Percentiles rank a stretch among this genome's conserved stretches.
Conservation (phyloP, 176 grass and related monocot genomes). For the Triticum aestivum region DNA sequence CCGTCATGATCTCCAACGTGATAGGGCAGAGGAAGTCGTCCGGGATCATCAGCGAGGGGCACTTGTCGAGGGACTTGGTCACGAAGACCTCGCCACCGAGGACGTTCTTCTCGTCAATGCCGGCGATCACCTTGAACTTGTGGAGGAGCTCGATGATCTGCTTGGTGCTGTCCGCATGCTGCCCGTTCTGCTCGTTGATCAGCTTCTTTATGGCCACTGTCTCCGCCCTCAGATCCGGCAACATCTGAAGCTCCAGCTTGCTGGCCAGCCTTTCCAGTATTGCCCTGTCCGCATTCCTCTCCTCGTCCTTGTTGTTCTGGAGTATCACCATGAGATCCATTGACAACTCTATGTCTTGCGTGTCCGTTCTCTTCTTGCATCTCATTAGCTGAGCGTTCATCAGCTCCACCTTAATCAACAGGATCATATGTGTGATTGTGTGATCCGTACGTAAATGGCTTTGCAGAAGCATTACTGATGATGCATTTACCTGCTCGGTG, state of each 20-base stretch:
- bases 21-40: conserved; percentile 73
- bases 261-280: conserved; percentile 66
- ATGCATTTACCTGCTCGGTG: conserved; percentile 54
- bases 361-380: conserved; percentile 59
- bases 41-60: conserved; percentile 61
- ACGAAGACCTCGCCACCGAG: conserved; percentile 58
- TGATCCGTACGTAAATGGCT: not conserved
- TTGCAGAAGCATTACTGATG: not conserved
- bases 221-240: conserved; percentile 70
- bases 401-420: conserved; percentile 52
- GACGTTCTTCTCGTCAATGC: conserved; percentile 53
- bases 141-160: conserved; percentile 57
- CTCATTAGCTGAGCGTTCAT: conserved; percentile 62
- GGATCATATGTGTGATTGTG: not conserved
- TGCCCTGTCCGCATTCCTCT: conserved; percentile 54
- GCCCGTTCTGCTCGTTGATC: conserved; percentile 47
- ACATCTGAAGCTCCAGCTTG: conserved; percentile 61
- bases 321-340: conserved; percentile 84
- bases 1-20: conserved; percentile 65
- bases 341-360: conserved; percentile 67
- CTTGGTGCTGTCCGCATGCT: conserved; percentile 41
- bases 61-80: conserved; percentile 57
- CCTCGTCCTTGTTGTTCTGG: conserved; percentile 46
- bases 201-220: conserved; percentile 71
- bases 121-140: conserved; percentile 61